Evolutionary conservation across 2,329 filamentous ascomycete species (phyloP).

Genomic region (Spiromastix sp.): DNA sequence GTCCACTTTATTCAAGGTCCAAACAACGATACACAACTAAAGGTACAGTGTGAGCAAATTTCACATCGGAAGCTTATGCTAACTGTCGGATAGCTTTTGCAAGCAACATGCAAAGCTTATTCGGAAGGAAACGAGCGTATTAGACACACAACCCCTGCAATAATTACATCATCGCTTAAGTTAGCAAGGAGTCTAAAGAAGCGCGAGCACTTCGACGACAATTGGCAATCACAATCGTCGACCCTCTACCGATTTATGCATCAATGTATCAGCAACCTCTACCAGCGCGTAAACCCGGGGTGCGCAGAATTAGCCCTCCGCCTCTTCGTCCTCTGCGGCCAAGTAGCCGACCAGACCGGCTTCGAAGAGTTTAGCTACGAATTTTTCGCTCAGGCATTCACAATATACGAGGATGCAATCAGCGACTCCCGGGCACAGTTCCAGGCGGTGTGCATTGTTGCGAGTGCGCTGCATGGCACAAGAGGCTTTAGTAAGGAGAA

Average conservation of each 20-base stretch:
- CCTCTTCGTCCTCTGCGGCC: slow-evolving; percentile 82
- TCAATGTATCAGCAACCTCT: slow-evolving; percentile 73
- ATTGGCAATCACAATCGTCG: slow-evolving; percentile 63
- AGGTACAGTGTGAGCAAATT: too few relatives aligned
- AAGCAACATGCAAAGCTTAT: slow-evolving; percentile 78
- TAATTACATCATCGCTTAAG: slow-evolving; percentile 83
- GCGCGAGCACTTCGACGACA: slow-evolving; percentile 75
- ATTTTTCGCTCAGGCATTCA: slow-evolving; percentile 97
- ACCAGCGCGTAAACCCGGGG: slow-evolving; percentile 70
- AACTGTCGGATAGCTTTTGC: slow-evolving; percentile 51
- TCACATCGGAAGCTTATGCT: too few relatives aligned
- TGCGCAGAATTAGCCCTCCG: slow-evolving; percentile 82
- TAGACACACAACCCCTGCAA: slow-evolving; percentile 85
- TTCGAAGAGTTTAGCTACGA: slow-evolving; percentile 97
- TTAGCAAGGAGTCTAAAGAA: slow-evolving; percentile 80
- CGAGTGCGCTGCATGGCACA: slow-evolving; percentile 77
- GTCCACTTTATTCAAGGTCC: slow-evolving; percentile 75
- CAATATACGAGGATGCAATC: slow-evolving; percentile 92
- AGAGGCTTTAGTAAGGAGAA: slow-evolving; percentile 92
- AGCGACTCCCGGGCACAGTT: slow-evolving; percentile 95
- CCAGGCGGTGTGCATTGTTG: slow-evolving; percentile 92
- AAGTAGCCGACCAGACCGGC: slow-evolving; percentile 80
- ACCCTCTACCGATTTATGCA: slow-evolving; percentile 94
- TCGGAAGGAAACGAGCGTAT: slow-evolving; percentile 89
- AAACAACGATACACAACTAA: slow-evolving; percentile 89